Percentiles rank a stretch among this genome's conserved stretches.
Conservation (phyloP, 2,329 filamentous ascomycete species). For the Cercospora nicotianae region DNA sequence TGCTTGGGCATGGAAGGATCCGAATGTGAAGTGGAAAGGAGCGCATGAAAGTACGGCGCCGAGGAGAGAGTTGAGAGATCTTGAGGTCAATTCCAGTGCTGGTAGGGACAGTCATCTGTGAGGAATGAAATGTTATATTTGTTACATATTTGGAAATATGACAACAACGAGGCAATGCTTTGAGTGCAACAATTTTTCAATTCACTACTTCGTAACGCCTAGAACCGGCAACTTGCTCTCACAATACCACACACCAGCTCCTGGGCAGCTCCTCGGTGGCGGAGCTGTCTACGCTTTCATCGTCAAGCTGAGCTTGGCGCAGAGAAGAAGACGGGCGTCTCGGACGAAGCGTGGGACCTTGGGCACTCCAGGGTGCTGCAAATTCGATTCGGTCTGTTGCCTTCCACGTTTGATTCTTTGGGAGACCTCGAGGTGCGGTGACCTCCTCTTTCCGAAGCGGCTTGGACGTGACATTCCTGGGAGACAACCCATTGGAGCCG, state of each 20-base stretch:
- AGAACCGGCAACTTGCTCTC: neutral
- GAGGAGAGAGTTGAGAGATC: slow-evolving; percentile 22
- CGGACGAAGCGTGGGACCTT: neutral
- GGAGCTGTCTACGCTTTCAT: neutral
- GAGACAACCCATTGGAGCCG: neutral
- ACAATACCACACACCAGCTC: neutral
- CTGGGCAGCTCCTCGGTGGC: neutral
- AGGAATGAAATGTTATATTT: neutral
- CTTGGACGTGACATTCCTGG: neutral
- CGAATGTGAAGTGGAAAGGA: slow-evolving; percentile 10
- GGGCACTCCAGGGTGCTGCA: neutral
- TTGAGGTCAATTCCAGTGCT: neutral
- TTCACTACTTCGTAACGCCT: too few species aligned
- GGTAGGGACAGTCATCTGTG: neutral
- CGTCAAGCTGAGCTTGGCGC: neutral
- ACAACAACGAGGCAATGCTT: too few species aligned
- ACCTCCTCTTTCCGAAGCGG: neutral
- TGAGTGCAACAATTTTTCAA: too few species aligned
- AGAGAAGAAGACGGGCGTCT: neutral
- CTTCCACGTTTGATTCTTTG: neutral
- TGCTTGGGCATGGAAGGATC: slow-evolving; percentile 27
- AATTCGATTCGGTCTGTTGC: neutral
- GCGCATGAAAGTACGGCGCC: slow-evolving; percentile 26
- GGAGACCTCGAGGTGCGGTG: neutral
- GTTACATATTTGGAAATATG: neutral